Base-by-base conservation (phyloP, 164 flowering plant species). In the Magnolia changhungtana region DNA sequence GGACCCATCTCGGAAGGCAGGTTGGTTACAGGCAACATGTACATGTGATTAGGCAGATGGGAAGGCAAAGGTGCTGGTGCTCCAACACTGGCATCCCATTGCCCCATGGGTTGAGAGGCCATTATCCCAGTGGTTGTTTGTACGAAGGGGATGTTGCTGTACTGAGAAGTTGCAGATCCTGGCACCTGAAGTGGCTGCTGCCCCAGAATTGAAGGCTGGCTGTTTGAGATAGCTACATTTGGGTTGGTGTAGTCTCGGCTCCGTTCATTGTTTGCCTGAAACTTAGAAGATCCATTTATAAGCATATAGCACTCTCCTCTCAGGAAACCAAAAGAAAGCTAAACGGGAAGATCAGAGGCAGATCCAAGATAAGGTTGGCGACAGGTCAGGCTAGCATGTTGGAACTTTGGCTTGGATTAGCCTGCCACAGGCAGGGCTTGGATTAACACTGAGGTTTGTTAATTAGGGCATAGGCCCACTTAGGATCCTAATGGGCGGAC, bases 221-320 rank as follows among this genome's bases (percentile, higher is more conserved):
- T 29, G 66, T 79, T 87, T 72, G 83, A n/a, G 77, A 88, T 59
- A 1, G 87, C 78, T 67, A 83, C 29, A 74, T 75, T 82, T 1
- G 91, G 89, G 63, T 82, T 71, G 8, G 97, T 94, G 64, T 91
- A 94, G 71, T 94, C 98, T 85, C 98, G 86, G 83, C 96, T 90
- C 37, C 95, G 76, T 75, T 94, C 97, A 78, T 91, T 94, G 83
- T 92, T 91, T n/a, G 88, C 90, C 98, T 94, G 88, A 63, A 82
- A 82, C 27, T 45, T 19, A 37, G 45, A 37, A 37, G 45, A 37
- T 37, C 45, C 45, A 37, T 37, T 37, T 37, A 37, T 37, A 37
- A 37, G 45, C 45, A 37, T 4, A 37, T 37, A 37, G 45, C 6
- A 37, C 45, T 3, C 45, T 4, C 45, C 45, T 37, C 45, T 37